phyloP scores from a whole-genome alignment of 2,329 filamentous ascomycete genomes.

The Colletotrichum costaricense region DNA sequence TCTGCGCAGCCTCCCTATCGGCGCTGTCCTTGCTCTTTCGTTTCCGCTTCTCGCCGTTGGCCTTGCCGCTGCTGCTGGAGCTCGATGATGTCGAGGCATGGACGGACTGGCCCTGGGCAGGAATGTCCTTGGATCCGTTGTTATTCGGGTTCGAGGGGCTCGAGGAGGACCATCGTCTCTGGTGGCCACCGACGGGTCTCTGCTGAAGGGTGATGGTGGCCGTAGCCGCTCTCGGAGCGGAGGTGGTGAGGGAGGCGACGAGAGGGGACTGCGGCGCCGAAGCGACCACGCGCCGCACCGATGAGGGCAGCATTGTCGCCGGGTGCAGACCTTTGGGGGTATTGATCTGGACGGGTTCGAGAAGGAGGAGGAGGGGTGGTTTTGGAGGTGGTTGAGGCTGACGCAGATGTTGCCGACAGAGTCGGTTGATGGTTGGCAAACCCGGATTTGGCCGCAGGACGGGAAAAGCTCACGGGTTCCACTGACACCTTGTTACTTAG shows the following conservation, averaged over 20 bases:
- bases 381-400: constrained; percentile 9
- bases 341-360: constrained; percentile 3
- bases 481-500: constrained; percentile 32
- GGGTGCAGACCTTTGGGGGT: constrained; percentile 35
- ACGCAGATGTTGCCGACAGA: constrained; percentile 43
- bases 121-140: constrained; percentile 63
- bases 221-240: constrained; percentile 52
- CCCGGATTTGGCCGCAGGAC: constrained; percentile 49
- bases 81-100: constrained; percentile 57
- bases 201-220: constrained; percentile 44
- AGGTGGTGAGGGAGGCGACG: constrained; percentile 54
- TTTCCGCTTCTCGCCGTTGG: constrained; percentile 64
- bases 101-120: constrained; percentile 59
- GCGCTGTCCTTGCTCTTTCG: constrained; percentile 67
- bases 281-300: constrained; percentile 65
- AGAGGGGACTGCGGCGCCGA: constrained; percentile 58
- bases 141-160: constrained; percentile 72
- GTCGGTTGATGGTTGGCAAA: constrained; percentile 44
- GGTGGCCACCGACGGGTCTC: constrained; percentile 49
- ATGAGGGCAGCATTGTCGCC: constrained; percentile 60
- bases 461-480: constrained; percentile 47
- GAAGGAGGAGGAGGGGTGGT: neutral
- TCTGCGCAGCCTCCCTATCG: constrained; percentile 58
- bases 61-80: constrained; percentile 54
- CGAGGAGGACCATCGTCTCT: constrained; percentile 69